These are phyloP conservation scores for Cryptococcus maquisensis DNA, from an alignment of 1,284 basidiomycete species.

Conservation along the genomic window DNA sequence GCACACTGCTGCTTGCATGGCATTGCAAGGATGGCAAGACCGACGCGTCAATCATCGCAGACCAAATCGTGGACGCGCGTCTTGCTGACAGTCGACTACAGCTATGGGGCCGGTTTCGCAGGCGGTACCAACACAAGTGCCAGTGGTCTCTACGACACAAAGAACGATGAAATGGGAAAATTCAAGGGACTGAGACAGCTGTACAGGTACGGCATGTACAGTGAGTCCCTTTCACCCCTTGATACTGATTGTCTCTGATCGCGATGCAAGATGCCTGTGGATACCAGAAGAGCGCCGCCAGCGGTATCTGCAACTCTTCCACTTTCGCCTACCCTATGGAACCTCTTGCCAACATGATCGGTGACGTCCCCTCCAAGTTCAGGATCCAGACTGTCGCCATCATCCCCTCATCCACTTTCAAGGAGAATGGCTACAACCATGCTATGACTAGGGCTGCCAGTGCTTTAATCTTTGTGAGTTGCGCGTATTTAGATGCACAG, in stretches of 20 bases:
- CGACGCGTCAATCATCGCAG: not conserved
- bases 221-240: constrained; percentile 24
- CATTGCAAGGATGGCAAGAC: not conserved
- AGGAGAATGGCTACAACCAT: constrained; percentile 36
- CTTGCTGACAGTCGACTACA: not conserved
- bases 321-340: constrained; percentile 41
- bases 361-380: constrained; percentile 38
- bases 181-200: constrained; percentile 38
- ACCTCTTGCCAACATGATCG: constrained; percentile 36
- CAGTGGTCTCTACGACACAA: constrained; percentile 31
- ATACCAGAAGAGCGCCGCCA: constrained; percentile 34
- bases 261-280: constrained; percentile 35
- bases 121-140: constrained; percentile 25
- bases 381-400: constrained; percentile 25
- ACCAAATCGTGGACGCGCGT: not conserved
- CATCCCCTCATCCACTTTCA: constrained; percentile 31
- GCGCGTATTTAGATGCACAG: not conserved
- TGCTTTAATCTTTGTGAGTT: constrained; percentile 43
- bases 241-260: not conserved
- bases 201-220: constrained; percentile 47
- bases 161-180: constrained; percentile 29
- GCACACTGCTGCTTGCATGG: not conserved
- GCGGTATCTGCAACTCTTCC: constrained; percentile 44
- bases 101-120: constrained; percentile 35
- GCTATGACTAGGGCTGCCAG: constrained; percentile 31